Evolutionary conservation across 352 stramenopile genomes (phyloP).

Genomic region (Peronospora farinosa): DNA sequence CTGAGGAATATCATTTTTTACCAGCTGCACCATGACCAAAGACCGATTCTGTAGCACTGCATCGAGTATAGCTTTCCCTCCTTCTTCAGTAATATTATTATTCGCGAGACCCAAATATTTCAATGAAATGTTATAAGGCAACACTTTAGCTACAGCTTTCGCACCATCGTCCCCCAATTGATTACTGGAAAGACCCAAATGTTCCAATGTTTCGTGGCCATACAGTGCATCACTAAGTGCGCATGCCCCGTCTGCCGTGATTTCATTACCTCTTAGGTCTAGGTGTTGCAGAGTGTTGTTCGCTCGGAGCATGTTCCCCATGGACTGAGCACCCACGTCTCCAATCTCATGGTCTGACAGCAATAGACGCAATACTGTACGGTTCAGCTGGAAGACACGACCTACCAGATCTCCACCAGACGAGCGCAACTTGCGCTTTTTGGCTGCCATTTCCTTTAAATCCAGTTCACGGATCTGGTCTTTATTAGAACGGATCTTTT

Average conservation of each 20-base stretch:
- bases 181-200: constrained; percentile 42
- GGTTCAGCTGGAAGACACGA: constrained; percentile 47
- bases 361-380: constrained; percentile 37
- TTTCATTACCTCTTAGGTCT: constrained; percentile 45
- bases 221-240: constrained; percentile 38
- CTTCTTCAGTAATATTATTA: constrained; percentile 40
- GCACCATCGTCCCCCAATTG: constrained; percentile 41
- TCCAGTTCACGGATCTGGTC: constrained; percentile 48
- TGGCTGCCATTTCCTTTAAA: constrained; percentile 47
- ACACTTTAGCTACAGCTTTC: constrained; percentile 36
- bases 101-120: constrained; percentile 44
- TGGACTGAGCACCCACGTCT: constrained; percentile 36
- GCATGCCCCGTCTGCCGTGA: constrained; percentile 28
- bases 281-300: constrained; percentile 49
- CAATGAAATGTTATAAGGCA: constrained; percentile 47
- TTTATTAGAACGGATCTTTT: constrained; percentile 50
- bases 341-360: constrained; percentile 51
- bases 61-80: constrained; percentile 37
- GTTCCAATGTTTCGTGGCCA: constrained; percentile 41
- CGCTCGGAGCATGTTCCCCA: constrained; percentile 45
- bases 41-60: constrained; percentile 40
- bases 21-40: constrained; percentile 38
- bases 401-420: constrained; percentile 39
- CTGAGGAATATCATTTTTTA: constrained; percentile 39
- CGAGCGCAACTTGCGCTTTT: constrained; percentile 35